These are phyloP conservation scores for Ustilago lituana DNA, from an alignment of 1,284 basidiomycete genomes.

Conservation along the genomic window DNA sequence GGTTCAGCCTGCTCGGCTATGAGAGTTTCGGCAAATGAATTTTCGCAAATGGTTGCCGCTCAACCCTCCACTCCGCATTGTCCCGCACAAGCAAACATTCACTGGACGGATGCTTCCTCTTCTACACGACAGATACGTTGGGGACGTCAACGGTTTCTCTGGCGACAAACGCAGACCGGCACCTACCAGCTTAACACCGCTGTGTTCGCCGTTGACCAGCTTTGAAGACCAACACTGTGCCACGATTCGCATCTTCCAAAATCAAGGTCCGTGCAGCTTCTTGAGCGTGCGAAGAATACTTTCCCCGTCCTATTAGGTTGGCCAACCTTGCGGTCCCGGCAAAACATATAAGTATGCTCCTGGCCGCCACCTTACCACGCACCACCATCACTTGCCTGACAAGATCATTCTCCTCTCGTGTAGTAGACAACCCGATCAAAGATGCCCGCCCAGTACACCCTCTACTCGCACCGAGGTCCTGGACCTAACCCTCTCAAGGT, in stretches of 20 bases:
- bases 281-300: not conserved
- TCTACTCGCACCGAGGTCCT: slow-evolving; percentile 54
- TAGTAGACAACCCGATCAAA: not conserved
- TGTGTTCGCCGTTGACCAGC: not conserved
- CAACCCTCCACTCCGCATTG: too few species aligned
- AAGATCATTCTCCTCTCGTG: not conserved
- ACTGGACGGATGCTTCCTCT: too few species aligned
- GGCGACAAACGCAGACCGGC: too few species aligned
- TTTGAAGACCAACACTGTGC: not conserved
- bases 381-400: too few species aligned
- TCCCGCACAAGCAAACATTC: too few species aligned
- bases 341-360: not conserved
- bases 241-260: not conserved
- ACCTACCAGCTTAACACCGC: not conserved
- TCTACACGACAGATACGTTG: too few species aligned
- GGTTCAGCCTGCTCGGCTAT: slow-evolving; percentile 4
- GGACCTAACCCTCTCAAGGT: slow-evolving; percentile 62
- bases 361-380: too few species aligned
- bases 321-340: not conserved
- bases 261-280: not conserved
- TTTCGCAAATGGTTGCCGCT: not conserved
- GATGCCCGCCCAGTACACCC: slow-evolving; percentile 55
- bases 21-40: slow-evolving; percentile 4
- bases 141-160: too few species aligned
- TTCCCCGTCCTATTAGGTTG: not conserved